Base-by-base conservation (phyloP, 208 protist species). In the Leishmania braziliensis region DNA sequence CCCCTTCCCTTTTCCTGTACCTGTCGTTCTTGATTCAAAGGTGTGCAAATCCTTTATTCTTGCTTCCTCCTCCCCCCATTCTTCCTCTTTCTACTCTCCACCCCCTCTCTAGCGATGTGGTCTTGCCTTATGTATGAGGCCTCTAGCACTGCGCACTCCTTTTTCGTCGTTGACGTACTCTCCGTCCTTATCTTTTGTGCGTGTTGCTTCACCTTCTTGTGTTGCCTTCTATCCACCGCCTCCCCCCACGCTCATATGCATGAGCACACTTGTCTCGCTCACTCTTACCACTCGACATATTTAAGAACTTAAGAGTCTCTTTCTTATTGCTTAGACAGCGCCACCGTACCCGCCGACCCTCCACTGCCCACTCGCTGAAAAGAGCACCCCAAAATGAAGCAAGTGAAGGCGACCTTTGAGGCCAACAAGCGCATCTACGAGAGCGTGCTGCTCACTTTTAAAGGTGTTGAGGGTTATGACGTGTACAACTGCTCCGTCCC, bases 401-500 rank as follows among this genome's bases (percentile, higher is more conserved):
- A 56, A 20, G 16, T 20, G 86, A 39, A 39, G 36, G 36, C 36
- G 36, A 39, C 36, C 36, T 91, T 91, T 29, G 88, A 91, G 78
- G 75, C 68, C 26, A 82, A 56, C 43, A 80, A 82, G 26, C 74
- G 72, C 8, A 76, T 92, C 8, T 92, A 90, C 66, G 89, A 90
- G 26, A 88, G 87, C 72, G 84, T 75, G 0, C 39, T 90, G 16
- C 83, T 90, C 60, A 90, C 89, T 33, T 90, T 92, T 71, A 86
- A 85, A 65, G 87, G 89, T 43, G 86, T 90, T n/a, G 89, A 90
- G n/a, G 89, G 86, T 18, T 78, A 65, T 29, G 89, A 92, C 73
- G 89, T 92, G 62, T 92, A 92, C 82, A 92, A 92, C 81, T 90
- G 86, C 76, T 92, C 89, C 50, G 85, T 90, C 16, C 89, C 89